Evolutionary conservation across 176 grass and related monocot genomes (phyloP).

Genomic region (Chrysopogon serrulatus): DNA sequence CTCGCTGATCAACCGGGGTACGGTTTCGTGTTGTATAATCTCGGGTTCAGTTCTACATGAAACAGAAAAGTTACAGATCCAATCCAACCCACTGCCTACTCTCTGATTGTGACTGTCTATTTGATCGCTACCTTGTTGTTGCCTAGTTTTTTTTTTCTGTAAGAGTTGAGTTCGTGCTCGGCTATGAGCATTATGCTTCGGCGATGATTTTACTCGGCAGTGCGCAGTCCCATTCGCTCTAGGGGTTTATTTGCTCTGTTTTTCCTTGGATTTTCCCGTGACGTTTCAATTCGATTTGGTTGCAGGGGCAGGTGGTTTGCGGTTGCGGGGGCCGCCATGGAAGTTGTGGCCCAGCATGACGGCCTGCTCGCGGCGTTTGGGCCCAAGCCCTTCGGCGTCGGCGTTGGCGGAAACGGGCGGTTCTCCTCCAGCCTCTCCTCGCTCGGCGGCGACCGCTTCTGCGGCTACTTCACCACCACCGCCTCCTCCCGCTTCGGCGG

Average conservation of each 20-base stretch:
- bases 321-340: slow-evolving; percentile 39
- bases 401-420: slow-evolving; percentile 31
- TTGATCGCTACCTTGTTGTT: not conserved
- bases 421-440: slow-evolving; percentile 15
- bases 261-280: not conserved
- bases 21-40: not conserved
- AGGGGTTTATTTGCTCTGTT: not conserved
- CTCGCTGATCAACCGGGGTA: not conserved
- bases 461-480: slow-evolving; percentile 27
- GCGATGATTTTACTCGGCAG: not conserved
- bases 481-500: slow-evolving; percentile 12
- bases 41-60: not conserved
- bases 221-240: not conserved
- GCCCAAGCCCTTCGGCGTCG: slow-evolving; percentile 18
- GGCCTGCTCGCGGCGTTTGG: slow-evolving; percentile 31
- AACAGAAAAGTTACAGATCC: not conserved
- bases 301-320: slow-evolving; percentile 20
- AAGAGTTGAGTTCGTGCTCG: not conserved
- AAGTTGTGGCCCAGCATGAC: slow-evolving; percentile 49
- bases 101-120: too few relatives aligned
- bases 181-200: not conserved
- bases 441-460: slow-evolving; percentile 49
- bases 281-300: slow-evolving; percentile 24
- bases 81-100: not conserved
- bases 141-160: not conserved